Conservation (phyloP, 2,329 filamentous ascomycete species). For the Fusarium annulatum region DNA sequence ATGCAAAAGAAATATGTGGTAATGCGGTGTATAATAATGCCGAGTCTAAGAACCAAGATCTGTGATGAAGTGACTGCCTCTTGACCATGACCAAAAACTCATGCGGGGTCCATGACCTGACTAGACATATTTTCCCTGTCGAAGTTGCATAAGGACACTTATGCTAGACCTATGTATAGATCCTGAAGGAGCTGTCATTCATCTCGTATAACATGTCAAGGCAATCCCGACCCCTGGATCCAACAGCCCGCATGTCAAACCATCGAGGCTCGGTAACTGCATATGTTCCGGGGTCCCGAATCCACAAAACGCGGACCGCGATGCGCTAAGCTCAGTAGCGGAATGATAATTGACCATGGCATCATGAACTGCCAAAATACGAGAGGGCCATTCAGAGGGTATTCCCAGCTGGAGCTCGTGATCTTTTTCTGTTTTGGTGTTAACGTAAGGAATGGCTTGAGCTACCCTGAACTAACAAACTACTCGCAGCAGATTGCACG, state of each 20-base stretch:
- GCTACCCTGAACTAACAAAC: neutral
- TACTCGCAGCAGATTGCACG: neutral
- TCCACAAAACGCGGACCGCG: neutral
- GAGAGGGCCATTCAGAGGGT: neutral
- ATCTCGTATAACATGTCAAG: neutral
- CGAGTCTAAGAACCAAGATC: neutral
- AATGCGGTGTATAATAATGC: neutral
- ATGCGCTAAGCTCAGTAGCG: neutral
- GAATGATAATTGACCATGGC: neutral
- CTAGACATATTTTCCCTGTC: accelerated
- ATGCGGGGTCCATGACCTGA: neutral
- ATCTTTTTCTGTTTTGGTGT: neutral
- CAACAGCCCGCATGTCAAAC: neutral
- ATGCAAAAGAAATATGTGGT: neutral
- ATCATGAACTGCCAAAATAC: neutral
- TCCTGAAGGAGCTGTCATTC: too few species aligned
- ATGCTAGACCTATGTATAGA: neutral
- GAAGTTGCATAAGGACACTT: neutral
- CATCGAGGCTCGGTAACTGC: neutral
- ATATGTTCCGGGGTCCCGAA: neutral
- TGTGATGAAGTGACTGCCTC: accelerated
- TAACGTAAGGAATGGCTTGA: neutral
- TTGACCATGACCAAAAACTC: accelerated
- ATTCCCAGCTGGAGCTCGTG: neutral
- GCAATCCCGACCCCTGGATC: neutral